Evolutionary conservation across 768 basidiomycete genomes (phyloP).

Genomic region (Phlebiopsis flavidoalba): DNA sequence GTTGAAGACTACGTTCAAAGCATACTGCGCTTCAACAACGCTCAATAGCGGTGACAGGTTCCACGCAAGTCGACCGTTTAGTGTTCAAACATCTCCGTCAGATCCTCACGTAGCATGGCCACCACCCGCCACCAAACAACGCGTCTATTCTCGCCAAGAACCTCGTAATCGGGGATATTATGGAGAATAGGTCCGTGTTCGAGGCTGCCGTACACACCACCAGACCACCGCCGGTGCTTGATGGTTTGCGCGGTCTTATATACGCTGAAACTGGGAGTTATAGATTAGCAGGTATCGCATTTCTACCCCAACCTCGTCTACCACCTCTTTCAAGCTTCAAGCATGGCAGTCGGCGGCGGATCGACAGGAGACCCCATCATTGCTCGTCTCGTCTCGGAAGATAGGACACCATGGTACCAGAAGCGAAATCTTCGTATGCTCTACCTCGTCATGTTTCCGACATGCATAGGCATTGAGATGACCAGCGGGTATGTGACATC

Average conservation of each 20-base stretch:
- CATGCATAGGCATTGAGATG: conserved; percentile 60
- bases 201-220: background rate
- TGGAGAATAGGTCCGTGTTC: conserved; percentile 9
- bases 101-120: background rate
- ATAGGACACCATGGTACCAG: conserved; percentile 54
- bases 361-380: conserved; percentile 8
- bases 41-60: background rate
- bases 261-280: background rate
- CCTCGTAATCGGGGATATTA: conserved; percentile 3
- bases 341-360: conserved; percentile 7
- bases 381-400: conserved; percentile 27
- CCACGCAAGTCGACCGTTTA: background rate
- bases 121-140: background rate
- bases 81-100: background rate
- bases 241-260: background rate
- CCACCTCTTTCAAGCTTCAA: background rate
- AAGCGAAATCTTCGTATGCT: conserved; percentile 54
- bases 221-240: background rate
- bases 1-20: background rate
- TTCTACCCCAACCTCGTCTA: background rate
- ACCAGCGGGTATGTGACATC: conserved; percentile 43
- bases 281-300: background rate
- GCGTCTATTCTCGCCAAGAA: conserved; percentile 8
- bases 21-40: background rate
- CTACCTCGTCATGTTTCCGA: conserved; percentile 54